Percentiles rank a stretch among this genome's conserved stretches.
These are phyloP conservation scores for Neurospora pannonica DNA, from an alignment of 495 filamentous ascomycete species.

Conservation along the genomic window DNA sequence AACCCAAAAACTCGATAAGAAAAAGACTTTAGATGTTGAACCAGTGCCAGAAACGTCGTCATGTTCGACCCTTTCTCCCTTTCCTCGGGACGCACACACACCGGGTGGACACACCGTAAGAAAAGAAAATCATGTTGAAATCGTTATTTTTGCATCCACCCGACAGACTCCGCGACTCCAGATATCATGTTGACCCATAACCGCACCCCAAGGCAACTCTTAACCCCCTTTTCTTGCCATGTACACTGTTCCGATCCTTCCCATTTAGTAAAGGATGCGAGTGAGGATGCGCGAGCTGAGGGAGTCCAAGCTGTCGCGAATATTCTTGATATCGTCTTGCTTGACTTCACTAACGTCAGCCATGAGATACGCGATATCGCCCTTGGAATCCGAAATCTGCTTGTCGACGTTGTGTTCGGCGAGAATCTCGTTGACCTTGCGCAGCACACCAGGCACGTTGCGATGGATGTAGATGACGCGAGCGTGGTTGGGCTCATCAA, in stretches of 20 bases:
- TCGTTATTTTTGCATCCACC: constrained; percentile 3
- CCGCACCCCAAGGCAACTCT: neutral
- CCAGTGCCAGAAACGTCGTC: neutral
- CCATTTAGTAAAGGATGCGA: constrained; percentile 69
- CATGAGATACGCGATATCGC: constrained; percentile 94
- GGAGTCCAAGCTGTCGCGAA: constrained; percentile 72
- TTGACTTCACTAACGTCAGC: constrained; percentile 89
- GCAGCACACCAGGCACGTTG: constrained; percentile 89
- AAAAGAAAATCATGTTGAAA: constrained; percentile 12
- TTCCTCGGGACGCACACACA: neutral
- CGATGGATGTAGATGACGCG: constrained; percentile 92
- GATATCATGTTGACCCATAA: constrained; percentile 1
- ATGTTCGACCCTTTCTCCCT: neutral
- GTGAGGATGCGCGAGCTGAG: constrained; percentile 80
- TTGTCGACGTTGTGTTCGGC: constrained; percentile 96
- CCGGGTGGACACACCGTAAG: neutral
- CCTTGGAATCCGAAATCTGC: constrained; percentile 91
- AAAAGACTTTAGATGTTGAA: neutral
- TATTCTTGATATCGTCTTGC: constrained; percentile 67
- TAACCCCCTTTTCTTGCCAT: neutral
- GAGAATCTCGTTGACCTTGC: constrained; percentile 86
- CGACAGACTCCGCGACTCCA: constrained; percentile 15
- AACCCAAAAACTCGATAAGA: neutral
- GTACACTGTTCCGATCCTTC: neutral
- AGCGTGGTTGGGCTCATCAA: constrained; percentile 80